Conservation (phyloP, 352 stramenopile species). For the Globisporangium orthogonon region DNA sequence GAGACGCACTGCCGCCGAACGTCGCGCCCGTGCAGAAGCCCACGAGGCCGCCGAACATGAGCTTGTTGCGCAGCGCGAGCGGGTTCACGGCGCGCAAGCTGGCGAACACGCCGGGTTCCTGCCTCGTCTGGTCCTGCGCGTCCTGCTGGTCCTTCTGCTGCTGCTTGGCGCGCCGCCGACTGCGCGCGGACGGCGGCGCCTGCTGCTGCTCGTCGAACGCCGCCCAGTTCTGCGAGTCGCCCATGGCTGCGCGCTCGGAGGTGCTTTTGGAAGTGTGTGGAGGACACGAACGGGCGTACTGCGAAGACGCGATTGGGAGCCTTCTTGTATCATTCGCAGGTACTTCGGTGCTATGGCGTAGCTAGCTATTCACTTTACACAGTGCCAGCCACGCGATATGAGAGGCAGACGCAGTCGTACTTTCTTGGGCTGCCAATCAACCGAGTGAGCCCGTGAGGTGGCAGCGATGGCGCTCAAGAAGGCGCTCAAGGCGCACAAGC, state of each 20-base stretch:
- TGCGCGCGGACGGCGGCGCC: conserved; percentile 8
- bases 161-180: conserved; percentile 4
- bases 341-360: too few species aligned
- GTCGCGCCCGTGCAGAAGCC: conserved; percentile 73
- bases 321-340: too few species aligned
- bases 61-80: conserved; percentile 52
- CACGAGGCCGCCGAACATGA: conserved; percentile 74
- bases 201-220: conserved; percentile 53
- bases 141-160: not conserved
- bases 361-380: too few species aligned
- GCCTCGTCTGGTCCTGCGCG: not conserved
- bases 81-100: conserved; percentile 28
- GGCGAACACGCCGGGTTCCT: conserved; percentile 5
- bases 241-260: conserved; percentile 21
- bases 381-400: too few species aligned
- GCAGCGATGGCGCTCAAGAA: conserved; percentile 47
- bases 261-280: not conserved
- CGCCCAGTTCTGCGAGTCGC: conserved; percentile 78
- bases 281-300: too few species aligned
- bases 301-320: too few species aligned
- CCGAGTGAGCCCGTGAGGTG: not conserved
- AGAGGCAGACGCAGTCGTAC: too few species aligned
- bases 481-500: conserved; percentile 56
- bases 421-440: too few species aligned
- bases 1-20: conserved; percentile 51